A percentile compares a stretch with the other conserved stretches of the same genome.
Conservation (phyloP, 2,329 filamentous ascomycete genomes). For the Trichoderma breve region DNA sequence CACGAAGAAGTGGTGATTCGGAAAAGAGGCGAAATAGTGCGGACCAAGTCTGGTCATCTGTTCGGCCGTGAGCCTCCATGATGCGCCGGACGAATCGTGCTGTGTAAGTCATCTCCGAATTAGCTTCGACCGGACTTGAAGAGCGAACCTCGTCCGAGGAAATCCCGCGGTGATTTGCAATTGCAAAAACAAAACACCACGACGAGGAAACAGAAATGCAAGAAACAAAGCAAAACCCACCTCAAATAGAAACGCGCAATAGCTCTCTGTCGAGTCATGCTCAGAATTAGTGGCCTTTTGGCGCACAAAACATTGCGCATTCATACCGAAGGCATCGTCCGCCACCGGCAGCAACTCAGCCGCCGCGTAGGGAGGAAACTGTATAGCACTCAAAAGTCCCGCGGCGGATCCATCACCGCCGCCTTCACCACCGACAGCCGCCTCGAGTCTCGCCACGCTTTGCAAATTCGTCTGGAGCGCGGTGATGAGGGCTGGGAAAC, state of each 20-base stretch:
- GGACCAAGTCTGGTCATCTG: constrained; percentile 46
- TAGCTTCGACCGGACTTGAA: not conserved
- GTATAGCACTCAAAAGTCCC: constrained; percentile 36
- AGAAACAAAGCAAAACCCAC: constrained; percentile 33
- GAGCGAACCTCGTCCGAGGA: not conserved
- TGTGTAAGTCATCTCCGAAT: constrained; percentile 26
- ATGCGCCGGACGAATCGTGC: constrained; percentile 45
- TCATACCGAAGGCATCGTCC: constrained; percentile 40
- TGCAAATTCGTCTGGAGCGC: constrained; percentile 46
- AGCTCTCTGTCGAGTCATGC: constrained; percentile 36
- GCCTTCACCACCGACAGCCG: constrained; percentile 9
- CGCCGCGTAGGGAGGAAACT: constrained; percentile 40
- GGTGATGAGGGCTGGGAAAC: constrained; percentile 43
- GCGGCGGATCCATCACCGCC: constrained; percentile 14
- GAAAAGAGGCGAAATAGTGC: constrained; percentile 48
- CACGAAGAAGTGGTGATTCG: constrained; percentile 57
- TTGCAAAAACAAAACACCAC: not conserved
- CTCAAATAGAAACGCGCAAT: constrained; percentile 55
- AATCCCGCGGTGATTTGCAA: not conserved
- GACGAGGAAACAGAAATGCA: not conserved
- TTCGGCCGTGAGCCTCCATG: constrained; percentile 39
- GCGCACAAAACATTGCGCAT: constrained; percentile 45
- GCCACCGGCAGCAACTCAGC: constrained; percentile 39
- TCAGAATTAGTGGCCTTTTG: constrained; percentile 35
- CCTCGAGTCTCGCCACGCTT: constrained; percentile 31